Percentiles rank a stretch among this genome's conserved stretches.
These are phyloP conservation scores for Lecanicillium sp. DNA, from an alignment of 2,329 filamentous ascomycete genomes.

Conservation along the genomic window DNA sequence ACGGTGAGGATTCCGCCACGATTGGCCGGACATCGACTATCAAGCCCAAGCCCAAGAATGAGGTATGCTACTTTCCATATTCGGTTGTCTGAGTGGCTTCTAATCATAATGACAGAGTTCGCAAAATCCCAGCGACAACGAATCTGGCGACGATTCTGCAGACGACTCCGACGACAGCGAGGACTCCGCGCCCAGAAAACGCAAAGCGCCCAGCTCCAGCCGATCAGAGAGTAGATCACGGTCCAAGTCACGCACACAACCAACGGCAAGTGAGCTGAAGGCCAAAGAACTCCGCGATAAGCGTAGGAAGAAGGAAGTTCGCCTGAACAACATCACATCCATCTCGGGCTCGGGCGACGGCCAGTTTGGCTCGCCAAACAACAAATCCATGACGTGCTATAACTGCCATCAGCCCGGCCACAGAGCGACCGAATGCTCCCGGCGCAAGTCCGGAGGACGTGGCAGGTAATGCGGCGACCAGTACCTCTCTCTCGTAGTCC, in stretches of 20 bases:
- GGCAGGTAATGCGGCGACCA: not conserved
- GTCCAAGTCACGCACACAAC: constrained; percentile 26
- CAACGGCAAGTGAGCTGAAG: constrained; percentile 22
- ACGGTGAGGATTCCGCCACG: constrained; percentile 28
- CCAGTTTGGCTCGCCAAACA: constrained; percentile 19
- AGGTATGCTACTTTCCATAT: constrained; percentile 22
- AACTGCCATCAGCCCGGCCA: constrained; percentile 58
- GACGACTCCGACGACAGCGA: constrained; percentile 19
- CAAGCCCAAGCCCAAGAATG: constrained; percentile 23
- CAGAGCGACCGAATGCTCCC: constrained; percentile 50
- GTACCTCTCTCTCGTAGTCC: not conserved
- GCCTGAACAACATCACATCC: constrained; percentile 56
- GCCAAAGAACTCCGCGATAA: constrained; percentile 50
- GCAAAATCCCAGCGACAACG: constrained; percentile 18
- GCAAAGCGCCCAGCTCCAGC: constrained; percentile 20
- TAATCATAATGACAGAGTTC: constrained; percentile 13
- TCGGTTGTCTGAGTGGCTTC: not conserved
- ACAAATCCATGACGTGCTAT: constrained; percentile 43
- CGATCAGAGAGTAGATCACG: constrained; percentile 24
- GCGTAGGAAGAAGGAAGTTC: constrained; percentile 60
- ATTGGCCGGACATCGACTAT: constrained; percentile 32
- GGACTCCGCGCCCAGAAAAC: constrained; percentile 22
- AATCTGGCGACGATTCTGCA: constrained; percentile 20
- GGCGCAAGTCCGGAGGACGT: constrained; percentile 16
- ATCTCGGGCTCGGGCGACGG: constrained; percentile 44